These are phyloP conservation scores for Hebeloma cylindrosporum DNA, from an alignment of 768 basidiomycete species.

Conservation along the genomic window DNA sequence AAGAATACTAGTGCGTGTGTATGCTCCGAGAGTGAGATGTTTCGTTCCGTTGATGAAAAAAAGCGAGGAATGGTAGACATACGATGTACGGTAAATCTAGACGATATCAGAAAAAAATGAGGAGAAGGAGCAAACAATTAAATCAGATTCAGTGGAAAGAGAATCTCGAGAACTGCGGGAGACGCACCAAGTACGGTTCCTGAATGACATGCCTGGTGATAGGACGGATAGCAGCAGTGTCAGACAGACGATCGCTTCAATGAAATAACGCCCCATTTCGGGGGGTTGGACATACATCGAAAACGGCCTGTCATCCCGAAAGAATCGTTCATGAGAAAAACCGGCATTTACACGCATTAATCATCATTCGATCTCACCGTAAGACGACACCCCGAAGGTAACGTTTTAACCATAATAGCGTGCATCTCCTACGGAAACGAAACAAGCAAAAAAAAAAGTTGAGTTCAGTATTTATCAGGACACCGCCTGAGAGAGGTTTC, in stretches of 20 bases:
- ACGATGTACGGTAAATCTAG: constrained; percentile 52
- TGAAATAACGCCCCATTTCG: too few relatives aligned
- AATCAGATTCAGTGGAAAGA: too few relatives aligned
- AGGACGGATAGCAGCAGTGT: background rate
- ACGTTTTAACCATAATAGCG: constrained; percentile 46
- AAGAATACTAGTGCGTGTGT: constrained; percentile 46
- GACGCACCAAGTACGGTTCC: constrained; percentile 49
- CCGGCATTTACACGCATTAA: background rate
- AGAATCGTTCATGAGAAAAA: background rate
- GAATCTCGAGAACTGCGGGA: too few relatives aligned
- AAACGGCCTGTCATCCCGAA: constrained; percentile 39
- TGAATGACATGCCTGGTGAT: constrained; percentile 50
- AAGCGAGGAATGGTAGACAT: constrained; percentile 14
- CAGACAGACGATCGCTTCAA: background rate
- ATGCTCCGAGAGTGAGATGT: background rate
- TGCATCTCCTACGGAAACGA: constrained; percentile 58
- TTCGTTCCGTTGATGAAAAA: too few relatives aligned
- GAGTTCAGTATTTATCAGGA: too few relatives aligned
- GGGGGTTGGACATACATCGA: constrained; percentile 54
- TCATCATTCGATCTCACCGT: constrained; percentile 36
- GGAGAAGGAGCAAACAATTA: background rate
- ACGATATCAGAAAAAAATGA: constrained; percentile 1
- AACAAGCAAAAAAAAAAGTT: too few relatives aligned
- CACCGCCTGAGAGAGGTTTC: too few relatives aligned
- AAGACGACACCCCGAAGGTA: constrained; percentile 50